A percentile compares a stretch with the other conserved stretches of the same genome.
Evolutionary conservation across 2,329 filamentous ascomycete genomes (phyloP).

Genomic region (Teratosphaeria destructans): DNA sequence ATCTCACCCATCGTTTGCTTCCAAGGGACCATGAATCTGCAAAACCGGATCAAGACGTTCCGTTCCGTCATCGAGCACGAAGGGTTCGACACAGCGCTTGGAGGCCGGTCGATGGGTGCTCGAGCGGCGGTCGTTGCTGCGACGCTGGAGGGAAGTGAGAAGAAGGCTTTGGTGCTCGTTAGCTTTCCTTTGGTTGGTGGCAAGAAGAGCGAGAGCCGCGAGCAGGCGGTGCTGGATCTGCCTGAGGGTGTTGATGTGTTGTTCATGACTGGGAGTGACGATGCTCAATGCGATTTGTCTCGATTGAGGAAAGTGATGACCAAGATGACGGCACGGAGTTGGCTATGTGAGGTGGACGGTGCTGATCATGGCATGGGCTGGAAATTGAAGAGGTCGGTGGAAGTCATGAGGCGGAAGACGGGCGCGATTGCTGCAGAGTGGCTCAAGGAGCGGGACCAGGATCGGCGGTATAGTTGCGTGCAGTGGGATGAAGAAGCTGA

Average conservation of each 20-base stretch:
- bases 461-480: not conserved
- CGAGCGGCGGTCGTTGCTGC: conserved; percentile 32
- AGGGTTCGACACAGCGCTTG: conserved; percentile 17
- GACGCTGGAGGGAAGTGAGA: conserved; percentile 9
- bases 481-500: not conserved
- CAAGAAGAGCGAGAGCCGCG: conserved; percentile 22
- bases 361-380: conserved; percentile 36
- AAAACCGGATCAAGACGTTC: conserved; percentile 28
- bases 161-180: conserved; percentile 26
- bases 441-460: conserved; percentile 15
- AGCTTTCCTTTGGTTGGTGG: conserved; percentile 32
- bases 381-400: conserved; percentile 22
- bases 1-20: conserved; percentile 23
- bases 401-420: conserved; percentile 21
- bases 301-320: conserved; percentile 21
- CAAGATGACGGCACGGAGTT: conserved; percentile 29
- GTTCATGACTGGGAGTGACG: conserved; percentile 30
- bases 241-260: conserved; percentile 23
- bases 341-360: conserved; percentile 27
- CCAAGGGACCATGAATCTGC: conserved; percentile 33
- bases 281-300: conserved; percentile 26
- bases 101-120: conserved; percentile 36
- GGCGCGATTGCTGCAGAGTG: conserved; percentile 28
- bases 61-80: conserved; percentile 24
- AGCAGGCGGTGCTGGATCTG: conserved; percentile 30